Conservation (phyloP, 2,329 filamentous ascomycete species). For the Aureobasidium sp. region DNA sequence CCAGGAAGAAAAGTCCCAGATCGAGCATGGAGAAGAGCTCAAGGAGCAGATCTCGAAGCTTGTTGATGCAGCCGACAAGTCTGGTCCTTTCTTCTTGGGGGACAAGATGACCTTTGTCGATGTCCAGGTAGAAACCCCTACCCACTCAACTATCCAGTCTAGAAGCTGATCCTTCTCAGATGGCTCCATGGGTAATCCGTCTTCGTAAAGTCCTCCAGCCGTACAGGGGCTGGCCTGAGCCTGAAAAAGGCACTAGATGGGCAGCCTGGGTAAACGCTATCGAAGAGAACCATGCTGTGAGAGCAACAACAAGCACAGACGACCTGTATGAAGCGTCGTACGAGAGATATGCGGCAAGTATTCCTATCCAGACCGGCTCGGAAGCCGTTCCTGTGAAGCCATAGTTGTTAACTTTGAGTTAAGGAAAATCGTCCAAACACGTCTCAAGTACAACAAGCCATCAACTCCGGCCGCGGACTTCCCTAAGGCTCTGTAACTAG, state of each 20-base stretch:
- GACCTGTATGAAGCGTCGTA: constrained; percentile 60
- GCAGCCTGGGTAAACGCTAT: constrained; percentile 62
- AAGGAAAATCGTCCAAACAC: constrained; percentile 52
- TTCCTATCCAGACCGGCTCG: background rate
- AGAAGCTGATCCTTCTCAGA: constrained; percentile 33
- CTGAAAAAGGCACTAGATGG: constrained; percentile 56
- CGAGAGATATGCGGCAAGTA: constrained; percentile 42
- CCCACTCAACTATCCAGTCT: background rate
- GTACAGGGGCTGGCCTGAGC: constrained; percentile 57
- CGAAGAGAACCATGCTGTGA: constrained; percentile 53
- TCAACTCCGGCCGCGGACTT: constrained; percentile 48
- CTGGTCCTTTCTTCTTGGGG: constrained; percentile 63
- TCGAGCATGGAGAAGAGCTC: constrained; percentile 51
- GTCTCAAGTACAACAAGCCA: constrained; percentile 34
- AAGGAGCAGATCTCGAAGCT: constrained; percentile 56
- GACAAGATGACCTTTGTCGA: constrained; percentile 56
- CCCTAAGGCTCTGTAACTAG: constrained; percentile 30
- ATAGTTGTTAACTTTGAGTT: background rate
- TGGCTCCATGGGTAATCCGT: constrained; percentile 66
- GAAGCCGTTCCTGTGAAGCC: background rate
- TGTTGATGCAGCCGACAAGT: constrained; percentile 46
- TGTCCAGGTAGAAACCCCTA: constrained; percentile 27
- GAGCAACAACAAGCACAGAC: constrained; percentile 57
- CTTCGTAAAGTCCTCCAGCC: constrained; percentile 57
- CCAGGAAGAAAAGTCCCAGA: constrained; percentile 50